Percentiles rank a stretch among this genome's conserved stretches.
Evolutionary conservation across 768 basidiomycete genomes (phyloP).

Genomic region (Artomyces pyxidatus): DNA sequence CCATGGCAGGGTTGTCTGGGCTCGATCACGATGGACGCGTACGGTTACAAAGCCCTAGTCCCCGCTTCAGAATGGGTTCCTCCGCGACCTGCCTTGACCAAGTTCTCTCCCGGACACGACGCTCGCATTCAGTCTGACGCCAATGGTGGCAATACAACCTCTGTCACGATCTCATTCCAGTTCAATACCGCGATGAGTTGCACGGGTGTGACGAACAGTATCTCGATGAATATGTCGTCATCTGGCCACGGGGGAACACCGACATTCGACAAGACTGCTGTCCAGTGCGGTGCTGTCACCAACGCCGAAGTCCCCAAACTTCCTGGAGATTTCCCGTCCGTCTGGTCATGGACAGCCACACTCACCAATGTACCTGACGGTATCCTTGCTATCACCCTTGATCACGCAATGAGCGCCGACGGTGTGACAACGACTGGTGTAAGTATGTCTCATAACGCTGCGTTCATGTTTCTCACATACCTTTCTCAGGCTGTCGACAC

Average conservation of each 20-base stretch:
- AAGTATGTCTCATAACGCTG: slow-evolving; percentile 21
- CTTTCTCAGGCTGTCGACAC: slow-evolving; percentile 53
- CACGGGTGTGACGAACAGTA: slow-evolving; percentile 47
- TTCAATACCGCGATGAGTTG: slow-evolving; percentile 79
- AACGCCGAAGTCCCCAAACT: slow-evolving; percentile 44
- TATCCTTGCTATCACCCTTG: slow-evolving; percentile 64
- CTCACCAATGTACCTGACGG: slow-evolving; percentile 75
- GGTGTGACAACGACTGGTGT: slow-evolving; percentile 48
- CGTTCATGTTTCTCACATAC: background rate
- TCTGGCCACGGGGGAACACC: slow-evolving; percentile 55
- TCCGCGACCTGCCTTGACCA: slow-evolving; percentile 66
- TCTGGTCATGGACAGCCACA: slow-evolving; percentile 70
- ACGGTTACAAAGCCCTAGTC: slow-evolving; percentile 78
- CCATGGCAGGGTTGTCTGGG: slow-evolving; percentile 74
- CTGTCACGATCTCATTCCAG: slow-evolving; percentile 62
- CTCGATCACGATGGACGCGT: slow-evolving; percentile 58
- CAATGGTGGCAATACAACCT: slow-evolving; percentile 44
- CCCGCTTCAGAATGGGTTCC: slow-evolving; percentile 58
- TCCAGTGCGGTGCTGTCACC: slow-evolving; percentile 39
- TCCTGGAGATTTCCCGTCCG: slow-evolving; percentile 46
- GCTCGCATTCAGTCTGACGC: slow-evolving; percentile 47
- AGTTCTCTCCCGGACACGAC: slow-evolving; percentile 84
- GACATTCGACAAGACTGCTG: slow-evolving; percentile 35
- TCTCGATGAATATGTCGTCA: slow-evolving; percentile 63
- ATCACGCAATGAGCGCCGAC: slow-evolving; percentile 38